Conservation (phyloP, 805 yeast genomes). For the Starmerella davenportii region DNA sequence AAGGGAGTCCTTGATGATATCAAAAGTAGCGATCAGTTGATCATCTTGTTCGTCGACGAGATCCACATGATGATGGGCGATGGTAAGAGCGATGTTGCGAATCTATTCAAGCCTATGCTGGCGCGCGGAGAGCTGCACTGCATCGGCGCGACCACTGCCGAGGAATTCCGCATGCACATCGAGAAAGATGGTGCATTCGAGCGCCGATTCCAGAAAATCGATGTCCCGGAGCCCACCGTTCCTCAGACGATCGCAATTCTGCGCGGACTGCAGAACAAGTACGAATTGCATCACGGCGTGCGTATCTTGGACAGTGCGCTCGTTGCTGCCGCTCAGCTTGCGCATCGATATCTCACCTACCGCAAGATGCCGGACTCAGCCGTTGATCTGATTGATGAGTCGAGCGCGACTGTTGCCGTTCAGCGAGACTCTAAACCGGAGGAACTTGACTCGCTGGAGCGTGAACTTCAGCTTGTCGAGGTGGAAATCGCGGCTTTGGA, state of each 20-base stretch:
- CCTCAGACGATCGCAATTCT: constrained; percentile 88
- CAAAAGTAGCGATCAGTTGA: constrained; percentile 69
- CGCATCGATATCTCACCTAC: constrained; percentile 84
- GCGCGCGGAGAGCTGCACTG: constrained; percentile 94
- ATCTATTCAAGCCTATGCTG: constrained; percentile 86
- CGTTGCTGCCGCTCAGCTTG: constrained; percentile 86
- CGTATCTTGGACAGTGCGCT: constrained; percentile 86
- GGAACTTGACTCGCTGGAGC: constrained; percentile 81
- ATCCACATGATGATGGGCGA: constrained; percentile 99
- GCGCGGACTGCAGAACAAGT: constrained; percentile 87
- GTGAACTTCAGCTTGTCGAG: constrained; percentile 76
- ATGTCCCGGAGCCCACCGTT: constrained; percentile 83
- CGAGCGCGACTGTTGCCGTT: constrained; percentile 94
- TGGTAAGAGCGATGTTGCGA: constrained; percentile 94
- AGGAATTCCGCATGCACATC: constrained; percentile 79
- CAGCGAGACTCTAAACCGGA: constrained; percentile 97
- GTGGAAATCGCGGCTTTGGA: constrained; percentile 95
- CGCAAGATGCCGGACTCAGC: constrained; percentile 95
- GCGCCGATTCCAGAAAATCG: constrained; percentile 94
- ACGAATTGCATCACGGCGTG: constrained; percentile 95
- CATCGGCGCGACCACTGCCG: constrained; percentile 94
- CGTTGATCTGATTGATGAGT: constrained; percentile 85
- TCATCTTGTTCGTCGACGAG: constrained; percentile 86
- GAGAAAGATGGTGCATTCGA: constrained; percentile 98
- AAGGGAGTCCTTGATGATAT: constrained; percentile 92